These are phyloP conservation scores for Capsicum chinense DNA, from an alignment of 257 asterid genomes.

Conservation along the genomic window DNA sequence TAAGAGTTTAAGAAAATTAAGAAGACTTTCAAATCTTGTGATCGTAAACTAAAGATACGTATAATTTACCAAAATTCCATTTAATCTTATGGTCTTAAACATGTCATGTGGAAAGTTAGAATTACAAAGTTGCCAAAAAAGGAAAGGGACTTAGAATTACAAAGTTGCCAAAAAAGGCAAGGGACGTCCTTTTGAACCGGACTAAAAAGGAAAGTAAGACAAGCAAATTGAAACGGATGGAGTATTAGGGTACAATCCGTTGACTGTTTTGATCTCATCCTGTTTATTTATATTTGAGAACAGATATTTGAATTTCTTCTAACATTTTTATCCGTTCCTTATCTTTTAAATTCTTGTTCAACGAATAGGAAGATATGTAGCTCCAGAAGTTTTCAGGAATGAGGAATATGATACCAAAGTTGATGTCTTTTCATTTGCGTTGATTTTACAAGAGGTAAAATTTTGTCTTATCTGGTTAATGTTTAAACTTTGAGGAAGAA, in stretches of 20 bases:
- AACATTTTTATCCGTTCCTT: background rate
- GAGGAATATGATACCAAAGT: slow-evolving; percentile 95
- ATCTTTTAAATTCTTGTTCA: slow-evolving; percentile 6
- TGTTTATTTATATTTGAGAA: background rate
- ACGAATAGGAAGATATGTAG: slow-evolving; percentile 80
- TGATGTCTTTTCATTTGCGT: slow-evolving; percentile 93
- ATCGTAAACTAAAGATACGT: too few relatives aligned
- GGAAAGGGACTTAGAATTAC: too few relatives aligned
- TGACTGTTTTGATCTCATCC: background rate
- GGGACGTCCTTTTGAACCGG: too few relatives aligned
- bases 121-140: too few relatives aligned
- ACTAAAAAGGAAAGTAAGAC: too few relatives aligned
- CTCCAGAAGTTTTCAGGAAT: slow-evolving; percentile 85
- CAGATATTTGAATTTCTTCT: background rate
- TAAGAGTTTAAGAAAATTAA: too few relatives aligned
- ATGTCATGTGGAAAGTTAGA: too few relatives aligned
- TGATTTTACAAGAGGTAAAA: slow-evolving; percentile 88
- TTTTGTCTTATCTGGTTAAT: background rate
- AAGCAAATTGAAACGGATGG: too few relatives aligned
- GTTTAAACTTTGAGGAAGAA: background rate
- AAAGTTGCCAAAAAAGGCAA: too few relatives aligned
- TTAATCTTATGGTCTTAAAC: too few relatives aligned
- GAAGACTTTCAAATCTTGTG: too few relatives aligned
- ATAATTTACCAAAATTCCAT: too few relatives aligned
- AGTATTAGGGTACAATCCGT: background rate